These are phyloP conservation scores for Heterococcus sp. DNA, from an alignment of 108 stramenopile species.

Conservation along the genomic window DNA sequence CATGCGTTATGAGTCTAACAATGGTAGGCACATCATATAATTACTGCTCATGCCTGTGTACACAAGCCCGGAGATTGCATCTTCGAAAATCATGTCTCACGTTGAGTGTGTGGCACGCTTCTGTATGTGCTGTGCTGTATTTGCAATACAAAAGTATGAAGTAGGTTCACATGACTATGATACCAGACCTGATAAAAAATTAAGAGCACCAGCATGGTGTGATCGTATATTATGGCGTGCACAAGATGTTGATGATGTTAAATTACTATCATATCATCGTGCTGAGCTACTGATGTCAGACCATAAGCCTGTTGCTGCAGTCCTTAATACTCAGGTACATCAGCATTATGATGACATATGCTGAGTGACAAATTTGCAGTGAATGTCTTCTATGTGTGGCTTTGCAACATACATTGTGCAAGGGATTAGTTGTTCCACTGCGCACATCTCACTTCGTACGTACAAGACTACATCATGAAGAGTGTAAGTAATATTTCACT, in stretches of 20 bases:
- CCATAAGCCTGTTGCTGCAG: slow-evolving; percentile 95
- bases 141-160: neutral
- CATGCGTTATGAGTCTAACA: no score
- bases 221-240: slow-evolving; percentile 91
- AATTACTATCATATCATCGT: slow-evolving; percentile 72
- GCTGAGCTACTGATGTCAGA: slow-evolving; percentile 82
- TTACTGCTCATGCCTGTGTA: no score
- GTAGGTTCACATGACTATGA: slow-evolving; percentile 63
- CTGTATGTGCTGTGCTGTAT: no score
- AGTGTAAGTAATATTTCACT: neutral
- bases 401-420: neutral
- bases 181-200: slow-evolving; percentile 91
- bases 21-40: no score
- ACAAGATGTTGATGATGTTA: slow-evolving; percentile 72
- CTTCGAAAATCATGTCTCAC: no score
- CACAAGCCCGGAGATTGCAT: no score
- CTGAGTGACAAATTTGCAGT: no score
- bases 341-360: no score
- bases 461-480: neutral
- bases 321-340: slow-evolving; percentile 71
- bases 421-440: neutral
- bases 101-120: slow-evolving; percentile 86
- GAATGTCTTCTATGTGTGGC: neutral
- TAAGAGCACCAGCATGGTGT: slow-evolving; percentile 99
- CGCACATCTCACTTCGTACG: neutral